Base-by-base conservation (phyloP, 805 yeast species). In the Lipomyces kockii region DNA sequence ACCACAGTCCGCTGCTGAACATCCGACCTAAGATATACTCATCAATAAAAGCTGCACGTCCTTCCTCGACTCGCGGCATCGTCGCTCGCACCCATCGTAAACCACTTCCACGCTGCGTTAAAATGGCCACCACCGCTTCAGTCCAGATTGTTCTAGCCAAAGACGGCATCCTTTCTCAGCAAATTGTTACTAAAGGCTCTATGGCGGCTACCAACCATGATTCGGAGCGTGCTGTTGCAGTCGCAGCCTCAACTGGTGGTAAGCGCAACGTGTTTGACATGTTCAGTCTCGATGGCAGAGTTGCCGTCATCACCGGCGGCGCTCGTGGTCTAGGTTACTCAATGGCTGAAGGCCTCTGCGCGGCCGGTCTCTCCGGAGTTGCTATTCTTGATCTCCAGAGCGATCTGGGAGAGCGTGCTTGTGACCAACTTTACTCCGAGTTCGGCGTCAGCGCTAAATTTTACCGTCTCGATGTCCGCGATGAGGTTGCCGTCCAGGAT, bases 221-320 rank as follows among this genome's bases (percentile, higher is more conserved):
- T 34, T 34, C 37, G 11, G 37, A 34, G 4, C 54, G 59, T n/a
- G 43, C 55, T 22, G 4, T 37, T 25, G 11, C 39, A 43, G 37
- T 29, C 46, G 49, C 77, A 9, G 77, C 71, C 27, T 76, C 77
- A n/a, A 75, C 79, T 20, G 74, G 74, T 61, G 75, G 68, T 43
- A 61, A 58, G 63, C 79, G 79, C 61, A 79, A 78, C 74, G 74
- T 81, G 75, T 78, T 80, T 66, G 63, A 80, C 68, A 73, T 75
- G 63, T 87, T 86, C 80, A 81, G 88, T 71, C 82, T 87, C 71
- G 89, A 86, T 73, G 89, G 89, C 64, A 84, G 85, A 80, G 83
- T 87, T 62, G 89, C 87, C 68, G 80, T 87, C 43, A 80, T 87
- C 64, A 87, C 90, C 61, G 90, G 90, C 58, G 90, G 90, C 55